Conservation (phyloP, 2,329 filamentous ascomycete genomes). For the Phialophora tarda region DNA sequence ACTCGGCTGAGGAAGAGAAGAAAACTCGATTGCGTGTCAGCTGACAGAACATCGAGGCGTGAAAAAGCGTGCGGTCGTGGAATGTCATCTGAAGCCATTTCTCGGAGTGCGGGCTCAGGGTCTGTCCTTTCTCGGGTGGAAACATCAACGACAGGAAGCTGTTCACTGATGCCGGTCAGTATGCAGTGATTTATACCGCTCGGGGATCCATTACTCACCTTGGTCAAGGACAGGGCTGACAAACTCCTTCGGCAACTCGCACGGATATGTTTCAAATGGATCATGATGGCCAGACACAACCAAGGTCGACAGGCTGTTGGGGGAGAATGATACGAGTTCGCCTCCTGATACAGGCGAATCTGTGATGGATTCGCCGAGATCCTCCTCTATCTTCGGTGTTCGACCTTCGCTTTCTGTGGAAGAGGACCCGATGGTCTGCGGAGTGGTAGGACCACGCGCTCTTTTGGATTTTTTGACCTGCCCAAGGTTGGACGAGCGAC, state of each 20-base stretch:
- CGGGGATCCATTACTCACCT: conserved; percentile 20
- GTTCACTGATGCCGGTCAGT: conserved; percentile 17
- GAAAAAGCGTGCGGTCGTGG: conserved; percentile 34
- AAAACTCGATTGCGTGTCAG: conserved; percentile 31
- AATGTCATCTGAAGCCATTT: conserved; percentile 33
- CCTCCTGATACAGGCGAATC: conserved; percentile 8
- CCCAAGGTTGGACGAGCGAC: conserved; percentile 16
- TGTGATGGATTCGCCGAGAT: background rate
- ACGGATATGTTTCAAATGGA: conserved; percentile 31
- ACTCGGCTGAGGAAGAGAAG: conserved; percentile 19
- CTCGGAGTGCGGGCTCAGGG: conserved; percentile 22
- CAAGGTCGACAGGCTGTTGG: conserved; percentile 21
- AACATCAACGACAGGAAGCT: conserved; percentile 32
- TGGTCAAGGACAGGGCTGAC: conserved; percentile 31
- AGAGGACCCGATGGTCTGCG: conserved; percentile 15
- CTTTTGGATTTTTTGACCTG: conserved; percentile 13
- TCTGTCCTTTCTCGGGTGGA: conserved; percentile 27
- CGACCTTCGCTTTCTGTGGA: conserved; percentile 24
- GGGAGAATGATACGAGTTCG: conserved; percentile 7
- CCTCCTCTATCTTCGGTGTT: conserved; percentile 27
- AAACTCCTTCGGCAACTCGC: conserved; percentile 31
- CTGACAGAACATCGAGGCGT: conserved; percentile 35
- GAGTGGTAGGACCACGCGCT: conserved; percentile 19
- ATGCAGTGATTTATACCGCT: background rate
- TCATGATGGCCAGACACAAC: conserved; percentile 28